A percentile compares a stretch with the other conserved stretches of the same genome.
Conservation (phyloP, 1,139 yeast species). For the Pichia sp. region DNA sequence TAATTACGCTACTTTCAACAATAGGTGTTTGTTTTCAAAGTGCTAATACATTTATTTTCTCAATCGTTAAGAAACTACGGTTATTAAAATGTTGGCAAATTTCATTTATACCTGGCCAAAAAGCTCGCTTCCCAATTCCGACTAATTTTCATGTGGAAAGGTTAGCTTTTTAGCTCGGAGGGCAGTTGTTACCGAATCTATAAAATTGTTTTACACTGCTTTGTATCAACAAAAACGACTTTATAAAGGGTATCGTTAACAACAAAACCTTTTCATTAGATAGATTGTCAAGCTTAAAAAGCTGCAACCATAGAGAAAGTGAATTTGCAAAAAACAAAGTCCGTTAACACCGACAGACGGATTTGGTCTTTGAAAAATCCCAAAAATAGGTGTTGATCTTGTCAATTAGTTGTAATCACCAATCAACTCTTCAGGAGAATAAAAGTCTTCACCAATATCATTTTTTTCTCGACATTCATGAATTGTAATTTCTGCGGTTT, state of each 20-base stretch:
- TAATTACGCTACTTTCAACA: neutral
- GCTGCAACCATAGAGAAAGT: too few species aligned
- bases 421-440: constrained; percentile 12
- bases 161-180: neutral
- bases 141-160: neutral
- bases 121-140: neutral
- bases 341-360: neutral
- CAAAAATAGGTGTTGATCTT: neutral
- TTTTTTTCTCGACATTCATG: constrained; percentile 43
- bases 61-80: neutral
- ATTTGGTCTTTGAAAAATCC: neutral
- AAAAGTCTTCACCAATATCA: constrained; percentile 12
- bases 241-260: neutral
- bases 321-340: neutral
- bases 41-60: neutral
- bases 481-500: constrained; percentile 67
- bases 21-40: neutral
- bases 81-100: neutral
- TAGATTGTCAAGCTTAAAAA: too few species aligned
- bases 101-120: neutral
- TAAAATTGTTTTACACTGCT: neutral
- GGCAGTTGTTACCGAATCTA: neutral
- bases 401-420: constrained; percentile 6
- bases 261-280: too few species aligned
- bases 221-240: neutral